Evolutionary conservation across 768 basidiomycete species (phyloP).

Genomic region (Polyporus arcularius): DNA sequence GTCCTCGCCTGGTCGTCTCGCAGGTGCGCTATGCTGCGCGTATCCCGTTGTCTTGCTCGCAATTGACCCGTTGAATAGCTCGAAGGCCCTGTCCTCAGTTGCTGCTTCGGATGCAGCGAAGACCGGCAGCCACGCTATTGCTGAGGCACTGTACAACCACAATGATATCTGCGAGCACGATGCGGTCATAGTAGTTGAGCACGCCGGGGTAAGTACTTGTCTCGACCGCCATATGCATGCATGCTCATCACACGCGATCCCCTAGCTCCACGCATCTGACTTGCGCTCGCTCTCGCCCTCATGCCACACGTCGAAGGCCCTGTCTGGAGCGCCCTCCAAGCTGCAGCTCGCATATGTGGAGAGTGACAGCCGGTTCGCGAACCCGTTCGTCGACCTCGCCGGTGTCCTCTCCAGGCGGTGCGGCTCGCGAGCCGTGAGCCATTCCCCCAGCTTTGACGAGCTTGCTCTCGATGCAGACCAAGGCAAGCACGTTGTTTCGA

Average conservation of each 20-base stretch:
- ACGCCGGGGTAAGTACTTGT: conserved; percentile 61
- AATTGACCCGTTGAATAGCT: conserved; percentile 38
- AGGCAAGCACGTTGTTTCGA: conserved; percentile 57
- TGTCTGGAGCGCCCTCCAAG: conserved; percentile 53
- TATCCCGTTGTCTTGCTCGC: neutral
- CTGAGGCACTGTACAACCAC: conserved; percentile 21
- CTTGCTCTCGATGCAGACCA: conserved; percentile 43
- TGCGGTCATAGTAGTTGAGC: conserved; percentile 67
- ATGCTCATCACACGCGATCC: neutral
- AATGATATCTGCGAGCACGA: conserved; percentile 62
- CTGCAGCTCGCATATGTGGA: conserved; percentile 65
- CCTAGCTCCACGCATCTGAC: conserved; percentile 76
- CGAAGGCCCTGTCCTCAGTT: conserved; percentile 39
- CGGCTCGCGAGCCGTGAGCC: conserved; percentile 46
- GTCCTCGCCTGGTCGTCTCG: conserved; percentile 73
- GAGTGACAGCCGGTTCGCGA: conserved; percentile 24
- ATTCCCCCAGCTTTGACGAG: conserved; percentile 3
- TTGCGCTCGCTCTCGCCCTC: conserved; percentile 58
- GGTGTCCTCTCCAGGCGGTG: conserved; percentile 53
- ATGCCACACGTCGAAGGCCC: conserved; percentile 47
- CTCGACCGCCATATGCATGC: neutral
- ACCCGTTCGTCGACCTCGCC: conserved; percentile 40
- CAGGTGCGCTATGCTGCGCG: conserved; percentile 39
- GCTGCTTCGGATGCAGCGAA: conserved; percentile 14
- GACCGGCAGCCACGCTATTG: conserved; percentile 37